phyloP scores from a whole-genome alignment of 495 filamentous ascomycete species.

The Penicillium robsamsonii region DNA sequence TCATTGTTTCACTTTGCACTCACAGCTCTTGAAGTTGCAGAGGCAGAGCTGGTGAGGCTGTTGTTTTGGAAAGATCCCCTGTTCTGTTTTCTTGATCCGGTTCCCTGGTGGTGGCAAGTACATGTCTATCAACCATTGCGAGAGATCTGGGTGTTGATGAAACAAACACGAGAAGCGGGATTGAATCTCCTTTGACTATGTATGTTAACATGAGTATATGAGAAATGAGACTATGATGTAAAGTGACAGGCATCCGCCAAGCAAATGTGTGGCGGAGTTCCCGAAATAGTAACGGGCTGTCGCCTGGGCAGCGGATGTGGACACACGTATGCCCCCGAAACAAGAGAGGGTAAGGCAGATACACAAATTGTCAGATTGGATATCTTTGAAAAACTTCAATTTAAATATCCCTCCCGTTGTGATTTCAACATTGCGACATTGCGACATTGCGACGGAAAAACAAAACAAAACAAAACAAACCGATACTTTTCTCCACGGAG shows the following conservation, averaged over 20 bases:
- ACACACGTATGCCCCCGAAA: neutral
- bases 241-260: neutral
- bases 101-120: slow-evolving; percentile 50
- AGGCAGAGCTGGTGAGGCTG: slow-evolving; percentile 16
- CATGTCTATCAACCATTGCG: slow-evolving; percentile 40
- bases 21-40: slow-evolving; percentile 5
- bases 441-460: neutral
- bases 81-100: slow-evolving; percentile 37
- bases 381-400: neutral
- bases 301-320: slow-evolving; percentile 24
- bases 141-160: slow-evolving; percentile 31
- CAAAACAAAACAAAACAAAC: slow-evolving; percentile 6
- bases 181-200: slow-evolving; percentile 1
- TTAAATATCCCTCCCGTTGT: slow-evolving; percentile 10
- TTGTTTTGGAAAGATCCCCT: slow-evolving; percentile 37
- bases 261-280: slow-evolving; percentile 26
- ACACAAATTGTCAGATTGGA: neutral
- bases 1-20: slow-evolving; percentile 14
- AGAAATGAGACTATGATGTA: slow-evolving; percentile 7
- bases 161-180: slow-evolving; percentile 20
- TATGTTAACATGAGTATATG: slow-evolving; percentile 6
- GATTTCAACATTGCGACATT: neutral
- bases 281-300: slow-evolving; percentile 33
- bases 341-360: neutral
- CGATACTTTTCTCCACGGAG: neutral